Evolutionary conservation across 2,329 filamentous ascomycete genomes (phyloP).

Genomic region (Pestalotiopsis sp.): DNA sequence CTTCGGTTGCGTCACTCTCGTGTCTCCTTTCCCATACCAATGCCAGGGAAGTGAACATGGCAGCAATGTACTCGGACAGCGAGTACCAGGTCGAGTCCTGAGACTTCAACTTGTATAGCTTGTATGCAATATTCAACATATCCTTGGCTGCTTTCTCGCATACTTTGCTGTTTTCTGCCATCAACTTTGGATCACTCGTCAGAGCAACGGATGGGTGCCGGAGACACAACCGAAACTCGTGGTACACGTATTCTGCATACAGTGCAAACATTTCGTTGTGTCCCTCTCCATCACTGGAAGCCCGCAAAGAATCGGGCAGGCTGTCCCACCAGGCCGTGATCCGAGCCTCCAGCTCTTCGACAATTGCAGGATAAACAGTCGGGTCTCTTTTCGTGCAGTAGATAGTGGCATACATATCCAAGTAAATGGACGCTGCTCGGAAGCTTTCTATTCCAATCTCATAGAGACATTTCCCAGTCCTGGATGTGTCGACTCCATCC

Average conservation of each 20-base stretch:
- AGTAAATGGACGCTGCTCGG: slow-evolving; percentile 66
- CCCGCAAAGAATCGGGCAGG: slow-evolving; percentile 62
- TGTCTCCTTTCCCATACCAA: slow-evolving; percentile 69
- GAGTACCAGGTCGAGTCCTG: slow-evolving; percentile 82
- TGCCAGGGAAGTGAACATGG: slow-evolving; percentile 74
- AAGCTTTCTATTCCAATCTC: slow-evolving; percentile 67
- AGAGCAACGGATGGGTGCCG: slow-evolving; percentile 64
- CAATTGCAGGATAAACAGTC: slow-evolving; percentile 63
- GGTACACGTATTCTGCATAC: slow-evolving; percentile 54
- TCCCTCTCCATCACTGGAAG: slow-evolving; percentile 45
- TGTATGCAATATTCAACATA: slow-evolving; percentile 62
- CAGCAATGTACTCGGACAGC: slow-evolving; percentile 70
- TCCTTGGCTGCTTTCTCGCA: slow-evolving; percentile 68
- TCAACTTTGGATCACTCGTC: slow-evolving; percentile 55
- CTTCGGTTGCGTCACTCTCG: slow-evolving; percentile 58
- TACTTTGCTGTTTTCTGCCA: slow-evolving; percentile 64
- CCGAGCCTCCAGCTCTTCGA: slow-evolving; percentile 68
- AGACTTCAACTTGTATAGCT: slow-evolving; percentile 65
- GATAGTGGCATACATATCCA: slow-evolving; percentile 77
- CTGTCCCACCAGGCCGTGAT: slow-evolving; percentile 65
- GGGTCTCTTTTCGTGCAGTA: slow-evolving; percentile 70
- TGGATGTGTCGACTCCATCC: slow-evolving; percentile 60
- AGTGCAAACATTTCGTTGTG: slow-evolving; percentile 50
- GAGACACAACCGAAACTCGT: slow-evolving; percentile 63
- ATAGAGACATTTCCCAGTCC: slow-evolving; percentile 65